These are phyloP conservation scores for Hamamelis virginiana DNA, from an alignment of 164 flowering plant genomes.

Conservation along the genomic window DNA sequence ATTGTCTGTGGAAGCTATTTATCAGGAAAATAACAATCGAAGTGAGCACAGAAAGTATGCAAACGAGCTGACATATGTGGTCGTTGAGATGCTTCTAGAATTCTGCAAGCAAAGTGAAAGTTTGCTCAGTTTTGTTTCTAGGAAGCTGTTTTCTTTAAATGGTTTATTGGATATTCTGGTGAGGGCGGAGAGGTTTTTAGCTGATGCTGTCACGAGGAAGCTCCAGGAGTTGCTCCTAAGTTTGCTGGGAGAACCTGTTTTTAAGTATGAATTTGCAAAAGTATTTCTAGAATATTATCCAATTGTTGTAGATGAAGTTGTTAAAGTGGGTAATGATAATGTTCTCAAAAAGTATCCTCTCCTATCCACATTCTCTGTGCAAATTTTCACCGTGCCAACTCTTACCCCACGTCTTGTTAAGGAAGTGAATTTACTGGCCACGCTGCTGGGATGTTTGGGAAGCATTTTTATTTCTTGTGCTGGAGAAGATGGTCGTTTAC, in stretches of 20 bases:
- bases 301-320: slow-evolving; percentile 49
- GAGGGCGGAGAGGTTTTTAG: slow-evolving; percentile 72
- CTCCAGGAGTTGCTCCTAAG: slow-evolving; percentile 85
- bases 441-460: slow-evolving; percentile 70
- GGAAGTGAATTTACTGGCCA: slow-evolving; percentile 67
- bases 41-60: slow-evolving; percentile 33
- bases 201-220: slow-evolving; percentile 40
- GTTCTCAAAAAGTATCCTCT: slow-evolving; percentile 51
- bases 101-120: slow-evolving; percentile 86
- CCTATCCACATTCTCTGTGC: slow-evolving; percentile 75
- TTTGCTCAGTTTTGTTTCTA: slow-evolving; percentile 83
- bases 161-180: slow-evolving; percentile 74
- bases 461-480: slow-evolving; percentile 63
- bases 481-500: slow-evolving; percentile 71
- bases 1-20: slow-evolving; percentile 27
- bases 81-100: slow-evolving; percentile 85
- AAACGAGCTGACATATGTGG: slow-evolving; percentile 49
- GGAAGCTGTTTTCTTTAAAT: slow-evolving; percentile 38
- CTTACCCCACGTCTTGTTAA: slow-evolving; percentile 80
- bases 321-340: slow-evolving; percentile 45
- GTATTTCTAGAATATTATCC: slow-evolving; percentile 73
- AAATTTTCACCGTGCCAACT: slow-evolving; percentile 91
- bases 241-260: slow-evolving; percentile 81
- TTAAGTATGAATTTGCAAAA: slow-evolving; percentile 91
- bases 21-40: slow-evolving; percentile 23